phyloP scores from a whole-genome alignment of 2,329 filamentous ascomycete genomes.

The Pseudogymnoascus sp. region DNA sequence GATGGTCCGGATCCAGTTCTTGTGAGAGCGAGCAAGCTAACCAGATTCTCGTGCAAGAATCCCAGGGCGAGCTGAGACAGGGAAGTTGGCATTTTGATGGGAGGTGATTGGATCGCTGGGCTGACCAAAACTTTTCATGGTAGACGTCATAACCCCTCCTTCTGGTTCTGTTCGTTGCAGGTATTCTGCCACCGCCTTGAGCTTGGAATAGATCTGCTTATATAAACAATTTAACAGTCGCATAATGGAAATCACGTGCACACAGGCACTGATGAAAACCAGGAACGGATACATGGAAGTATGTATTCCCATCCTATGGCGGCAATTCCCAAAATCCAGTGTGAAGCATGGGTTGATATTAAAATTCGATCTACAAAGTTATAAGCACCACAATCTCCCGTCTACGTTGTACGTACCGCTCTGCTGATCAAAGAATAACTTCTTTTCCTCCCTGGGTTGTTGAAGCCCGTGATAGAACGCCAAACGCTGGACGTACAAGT shows the following conservation, averaged over 20 bases:
- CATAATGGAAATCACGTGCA: neutral
- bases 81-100: neutral
- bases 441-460: slow-evolving; percentile 11
- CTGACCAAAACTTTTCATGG: neutral
- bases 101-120: neutral
- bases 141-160: slow-evolving; percentile 1
- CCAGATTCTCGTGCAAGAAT: neutral
- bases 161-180: neutral
- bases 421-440: neutral
- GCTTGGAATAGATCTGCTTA: neutral
- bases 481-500: slow-evolving; percentile 10
- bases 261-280: neutral
- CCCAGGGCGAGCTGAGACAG: neutral
- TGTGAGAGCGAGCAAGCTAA: neutral
- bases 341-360: neutral
- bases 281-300: too few relatives aligned
- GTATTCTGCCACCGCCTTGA: slow-evolving; percentile 3
- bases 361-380: slow-evolving; percentile 4
- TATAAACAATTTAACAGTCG: neutral
- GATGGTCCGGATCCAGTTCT: slow-evolving; percentile 7
- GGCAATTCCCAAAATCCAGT: neutral
- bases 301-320: neutral
- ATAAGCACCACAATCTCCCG: slow-evolving; percentile 3
- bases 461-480: slow-evolving; percentile 11
- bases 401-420: slow-evolving; percentile 6